Evolutionary conservation across 805 yeast species (phyloP).

Genomic region (Kockiozyma suomiensis): DNA sequence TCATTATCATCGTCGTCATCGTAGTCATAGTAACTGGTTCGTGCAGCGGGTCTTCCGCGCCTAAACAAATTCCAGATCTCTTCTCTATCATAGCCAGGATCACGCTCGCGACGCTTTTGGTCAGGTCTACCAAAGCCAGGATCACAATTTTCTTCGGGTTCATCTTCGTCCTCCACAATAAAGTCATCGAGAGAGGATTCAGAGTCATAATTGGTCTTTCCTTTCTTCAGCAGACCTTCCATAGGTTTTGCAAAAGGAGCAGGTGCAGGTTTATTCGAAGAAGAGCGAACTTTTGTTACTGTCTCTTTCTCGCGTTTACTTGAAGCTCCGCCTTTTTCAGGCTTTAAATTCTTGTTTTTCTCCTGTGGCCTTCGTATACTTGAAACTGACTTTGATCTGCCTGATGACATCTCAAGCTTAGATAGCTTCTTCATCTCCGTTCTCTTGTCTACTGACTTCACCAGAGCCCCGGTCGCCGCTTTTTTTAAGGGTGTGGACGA

Average conservation of each 20-base stretch:
- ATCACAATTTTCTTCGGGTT: slow-evolving; percentile 38
- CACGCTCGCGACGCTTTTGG: slow-evolving; percentile 31
- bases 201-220: slow-evolving; percentile 38
- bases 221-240: slow-evolving; percentile 50
- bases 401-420: not conserved
- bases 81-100: slow-evolving; percentile 68
- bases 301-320: not conserved
- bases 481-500: too few relatives aligned
- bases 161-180: slow-evolving; percentile 60
- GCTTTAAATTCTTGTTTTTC: too few relatives aligned
- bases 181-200: slow-evolving; percentile 52
- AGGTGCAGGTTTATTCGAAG: slow-evolving; percentile 45
- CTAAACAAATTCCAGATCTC: slow-evolving; percentile 90
- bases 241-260: slow-evolving; percentile 42
- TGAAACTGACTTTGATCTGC: not conserved
- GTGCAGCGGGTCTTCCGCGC: slow-evolving; percentile 41
- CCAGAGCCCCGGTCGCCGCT: too few relatives aligned
- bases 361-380: not conserved
- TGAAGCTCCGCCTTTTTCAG: not conserved
- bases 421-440: not conserved
- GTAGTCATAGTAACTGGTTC: not conserved
- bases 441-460: not conserved
- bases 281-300: not conserved
- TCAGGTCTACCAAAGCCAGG: not conserved
- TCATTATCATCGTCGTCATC: slow-evolving; percentile 54